Percentiles rank a stretch among this genome's conserved stretches.
phyloP scores from a whole-genome alignment of 2,329 filamentous ascomycete genomes.

The Paramyrothecium roridum region DNA sequence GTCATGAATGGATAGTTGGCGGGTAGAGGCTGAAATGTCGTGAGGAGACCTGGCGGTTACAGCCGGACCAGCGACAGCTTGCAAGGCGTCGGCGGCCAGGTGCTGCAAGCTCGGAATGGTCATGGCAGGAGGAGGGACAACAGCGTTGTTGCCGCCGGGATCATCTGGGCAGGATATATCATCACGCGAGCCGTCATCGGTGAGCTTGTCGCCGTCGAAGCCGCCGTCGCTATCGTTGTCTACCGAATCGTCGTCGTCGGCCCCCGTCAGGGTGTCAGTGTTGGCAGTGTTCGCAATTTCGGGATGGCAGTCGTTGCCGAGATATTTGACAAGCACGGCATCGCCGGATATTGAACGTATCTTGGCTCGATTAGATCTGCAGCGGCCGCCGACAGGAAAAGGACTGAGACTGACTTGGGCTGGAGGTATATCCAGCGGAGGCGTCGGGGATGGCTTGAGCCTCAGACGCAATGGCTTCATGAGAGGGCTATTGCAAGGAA shows the following conservation, averaged over 20 bases:
- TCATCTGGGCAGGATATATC: constrained; percentile 13
- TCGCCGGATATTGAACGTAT: constrained; percentile 57
- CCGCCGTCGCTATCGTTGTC: not conserved
- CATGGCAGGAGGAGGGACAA: constrained; percentile 6
- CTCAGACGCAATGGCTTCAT: constrained; percentile 30
- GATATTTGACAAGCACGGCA: constrained; percentile 62
- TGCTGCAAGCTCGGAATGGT: constrained; percentile 21
- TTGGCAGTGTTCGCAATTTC: constrained; percentile 61
- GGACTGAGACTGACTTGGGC: constrained; percentile 30
- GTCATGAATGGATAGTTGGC: not conserved
- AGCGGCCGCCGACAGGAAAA: constrained; percentile 33
- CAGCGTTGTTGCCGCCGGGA: not conserved
- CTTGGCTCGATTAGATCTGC: constrained; percentile 51
- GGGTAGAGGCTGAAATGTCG: constrained; percentile 4
- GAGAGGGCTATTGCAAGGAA: constrained; percentile 36
- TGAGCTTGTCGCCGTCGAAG: not conserved
- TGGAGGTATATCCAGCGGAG: constrained; percentile 31
- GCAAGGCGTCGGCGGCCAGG: constrained; percentile 27
- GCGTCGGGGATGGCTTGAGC: constrained; percentile 27
- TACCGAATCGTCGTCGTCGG: constrained; percentile 32
- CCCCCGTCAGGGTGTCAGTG: constrained; percentile 47
- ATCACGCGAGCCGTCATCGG: constrained; percentile 7
- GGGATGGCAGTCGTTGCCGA: constrained; percentile 61
- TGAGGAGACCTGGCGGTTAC: constrained; percentile 2
- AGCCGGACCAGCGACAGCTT: constrained; percentile 21